Evolutionary conservation across 2,329 filamentous ascomycete genomes (phyloP), one percentile per base, ranked within the genome.

Genomic region (Sphaerulina populicola): DNA sequence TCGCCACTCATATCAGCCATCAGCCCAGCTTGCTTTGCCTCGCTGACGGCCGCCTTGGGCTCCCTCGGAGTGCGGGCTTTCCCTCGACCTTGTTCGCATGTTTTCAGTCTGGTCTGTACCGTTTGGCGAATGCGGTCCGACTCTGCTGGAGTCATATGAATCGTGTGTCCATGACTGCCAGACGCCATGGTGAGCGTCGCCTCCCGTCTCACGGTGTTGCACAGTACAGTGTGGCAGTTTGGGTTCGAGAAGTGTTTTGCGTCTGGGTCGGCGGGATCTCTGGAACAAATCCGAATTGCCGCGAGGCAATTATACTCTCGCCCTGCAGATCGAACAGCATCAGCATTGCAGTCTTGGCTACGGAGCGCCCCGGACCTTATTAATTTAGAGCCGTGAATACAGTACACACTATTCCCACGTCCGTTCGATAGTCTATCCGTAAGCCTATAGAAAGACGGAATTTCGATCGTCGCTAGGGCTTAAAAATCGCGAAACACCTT

Each of bases 1-100:
- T 52, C 33, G 6, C 53, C 50, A 15, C 50, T 33, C 53, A 56
- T 56, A 14, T 56, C 53, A 7, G 53, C 50, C 50, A 56, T 50
- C 11, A 56, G 39, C 15, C 46, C 42, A 14, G 50, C 47, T 12
- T 49, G 42, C 9, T 48, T 56, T 4, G 50, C 50, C 21, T 44
- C 39, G 7, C 39, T 44, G 35, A 56, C 15, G 10, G 47, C 40
- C 10, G 38, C 37, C 27, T 50, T 51, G 30, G 42, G 43, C 27
- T 56, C 50, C n/a, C 50, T 37, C 2, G 43, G 39, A 9, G 36
- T 31, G n/a, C 53, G 50, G 4, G 47, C 11, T 29, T 47, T 49
- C 7, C 47, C 49, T 30, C 31, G 46, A 7, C 33, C 36, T 21
- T 52, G 38, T 49, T 43, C 29, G 39, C 53, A 55, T 47, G 49